Conservation (phyloP, 495 filamentous ascomycete species). For the Daldinia vernicosa region DNA sequence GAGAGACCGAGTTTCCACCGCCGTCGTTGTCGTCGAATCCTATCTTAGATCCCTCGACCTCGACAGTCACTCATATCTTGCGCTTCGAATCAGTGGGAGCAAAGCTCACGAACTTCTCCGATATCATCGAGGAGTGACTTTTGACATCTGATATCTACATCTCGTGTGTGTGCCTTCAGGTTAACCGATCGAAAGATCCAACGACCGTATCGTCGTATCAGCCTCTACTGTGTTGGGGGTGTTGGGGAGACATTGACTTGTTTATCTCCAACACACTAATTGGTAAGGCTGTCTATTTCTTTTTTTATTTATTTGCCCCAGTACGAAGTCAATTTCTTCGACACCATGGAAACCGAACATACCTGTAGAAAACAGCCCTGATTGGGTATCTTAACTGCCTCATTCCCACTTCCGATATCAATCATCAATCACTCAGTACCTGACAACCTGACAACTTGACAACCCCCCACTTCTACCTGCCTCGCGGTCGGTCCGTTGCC, state of each 20-base stretch:
- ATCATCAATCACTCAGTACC: background rate
- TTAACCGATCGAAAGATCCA: constrained; percentile 51
- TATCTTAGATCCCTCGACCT: constrained; percentile 41
- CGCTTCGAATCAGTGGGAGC: constrained; percentile 41
- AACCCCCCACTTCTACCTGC: background rate
- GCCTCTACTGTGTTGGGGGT: constrained; percentile 68
- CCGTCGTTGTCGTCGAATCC: constrained; percentile 41
- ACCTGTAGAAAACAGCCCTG: background rate
- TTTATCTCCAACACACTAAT: constrained; percentile 82
- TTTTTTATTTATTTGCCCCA: background rate
- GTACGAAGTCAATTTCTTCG: background rate
- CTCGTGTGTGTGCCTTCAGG: constrained; percentile 38
- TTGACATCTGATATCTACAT: constrained; percentile 37
- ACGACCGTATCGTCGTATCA: constrained; percentile 49
- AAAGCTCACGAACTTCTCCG: constrained; percentile 29
- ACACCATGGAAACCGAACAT: background rate
- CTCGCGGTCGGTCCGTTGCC: background rate
- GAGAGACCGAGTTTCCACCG: constrained; percentile 39
- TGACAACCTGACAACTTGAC: background rate
- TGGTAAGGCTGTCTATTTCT: constrained; percentile 66
- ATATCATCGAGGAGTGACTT: constrained; percentile 28
- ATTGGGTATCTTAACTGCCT: background rate
- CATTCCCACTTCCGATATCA: background rate
- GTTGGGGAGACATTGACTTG: constrained; percentile 98
- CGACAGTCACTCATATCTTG: constrained; percentile 42